Evolutionary conservation across 495 filamentous ascomycete species (phyloP).

Genomic region (Penicillium arizonense): DNA sequence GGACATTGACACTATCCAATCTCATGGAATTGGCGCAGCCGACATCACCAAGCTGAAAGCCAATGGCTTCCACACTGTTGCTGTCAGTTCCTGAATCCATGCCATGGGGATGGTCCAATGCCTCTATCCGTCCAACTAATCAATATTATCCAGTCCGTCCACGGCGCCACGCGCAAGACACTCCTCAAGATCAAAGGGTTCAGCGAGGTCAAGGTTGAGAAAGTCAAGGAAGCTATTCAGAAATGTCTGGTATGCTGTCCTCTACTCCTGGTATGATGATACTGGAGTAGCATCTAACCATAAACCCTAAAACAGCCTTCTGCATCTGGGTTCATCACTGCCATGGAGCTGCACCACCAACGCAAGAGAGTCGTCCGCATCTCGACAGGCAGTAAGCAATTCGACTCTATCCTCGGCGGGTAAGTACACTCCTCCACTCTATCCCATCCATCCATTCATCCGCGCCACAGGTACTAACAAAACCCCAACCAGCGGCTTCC

Average conservation of each 20-base stretch:
- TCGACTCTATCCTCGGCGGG: conserved; percentile 72
- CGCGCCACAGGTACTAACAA: neutral
- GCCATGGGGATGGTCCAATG: neutral
- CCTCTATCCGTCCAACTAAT: neutral
- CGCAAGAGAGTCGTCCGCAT: conserved; percentile 68
- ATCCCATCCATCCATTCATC: neutral
- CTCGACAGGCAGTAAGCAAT: conserved; percentile 73
- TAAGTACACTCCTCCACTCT: conserved; percentile 21
- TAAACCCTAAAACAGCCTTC: conserved; percentile 47
- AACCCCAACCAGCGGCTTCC: conserved; percentile 58
- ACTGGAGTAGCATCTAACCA: neutral
- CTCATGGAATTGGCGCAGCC: conserved; percentile 69
- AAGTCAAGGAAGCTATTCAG: conserved; percentile 72
- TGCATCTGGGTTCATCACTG: conserved; percentile 71
- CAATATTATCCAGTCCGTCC: conserved; percentile 52
- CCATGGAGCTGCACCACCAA: conserved; percentile 66
- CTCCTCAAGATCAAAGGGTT: conserved; percentile 77
- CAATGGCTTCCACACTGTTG: conserved; percentile 69
- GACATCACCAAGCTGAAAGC: conserved; percentile 75
- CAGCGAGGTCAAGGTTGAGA: conserved; percentile 79
- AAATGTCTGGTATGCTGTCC: conserved; percentile 59
- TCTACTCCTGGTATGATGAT: too few species aligned
- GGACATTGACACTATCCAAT: conserved; percentile 72
- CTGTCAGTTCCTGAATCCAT: conserved; percentile 41
- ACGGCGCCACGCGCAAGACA: conserved; percentile 61